Base-by-base conservation (phyloP, 2,329 filamentous ascomycete species). In the Penicillium occitanis region DNA sequence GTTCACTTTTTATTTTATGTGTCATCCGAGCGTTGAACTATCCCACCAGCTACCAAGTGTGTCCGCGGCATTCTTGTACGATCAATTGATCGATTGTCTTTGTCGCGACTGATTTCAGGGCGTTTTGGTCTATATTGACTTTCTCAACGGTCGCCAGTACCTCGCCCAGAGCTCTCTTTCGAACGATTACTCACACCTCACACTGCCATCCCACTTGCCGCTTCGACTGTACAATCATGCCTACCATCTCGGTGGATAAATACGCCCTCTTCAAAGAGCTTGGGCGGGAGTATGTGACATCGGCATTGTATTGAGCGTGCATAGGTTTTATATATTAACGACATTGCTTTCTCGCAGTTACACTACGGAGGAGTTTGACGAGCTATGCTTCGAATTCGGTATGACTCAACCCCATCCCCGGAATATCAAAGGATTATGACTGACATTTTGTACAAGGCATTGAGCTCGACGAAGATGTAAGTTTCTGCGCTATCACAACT, bases 371-470 rank as follows among this genome's bases (percentile, higher is more conserved):
- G 92, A 96, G 76, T 99, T 99, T 76, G 95, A 99, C 80, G 91
- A 96, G 76, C 85, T 99, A 72, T 98, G 95, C 81, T 99, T 99
- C 86, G 94, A 99, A 75, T 99, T 97, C 77, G 93, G 93, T 82
- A 78, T 70, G 79, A 76, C 63, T 67, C 33, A 64, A 60, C 62
- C 2, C 22, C 13, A 2, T n/a, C 6, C 67, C 8, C 50, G 13
- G 8, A 60, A 22, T 13, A 61, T 66, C 64, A 70, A 72, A 73
- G 70, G 65, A 70, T 68, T 25, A 19, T 66, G 40, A 70, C 76
- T 81, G 68, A 80, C 69, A 59, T n/a, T 62, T 67, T 61, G 3
- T 28, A 70, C 63, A 68, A 85, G 85, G 85, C 67, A 96, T 99
- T 77, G 95, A 99, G 81, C 87, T 99, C 72, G 95, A 99, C 82